A percentile compares a stretch with the other conserved stretches of the same genome.
Evolutionary conservation across 768 basidiomycete genomes (phyloP).

Genomic region (Cystobasidium ongulense): DNA sequence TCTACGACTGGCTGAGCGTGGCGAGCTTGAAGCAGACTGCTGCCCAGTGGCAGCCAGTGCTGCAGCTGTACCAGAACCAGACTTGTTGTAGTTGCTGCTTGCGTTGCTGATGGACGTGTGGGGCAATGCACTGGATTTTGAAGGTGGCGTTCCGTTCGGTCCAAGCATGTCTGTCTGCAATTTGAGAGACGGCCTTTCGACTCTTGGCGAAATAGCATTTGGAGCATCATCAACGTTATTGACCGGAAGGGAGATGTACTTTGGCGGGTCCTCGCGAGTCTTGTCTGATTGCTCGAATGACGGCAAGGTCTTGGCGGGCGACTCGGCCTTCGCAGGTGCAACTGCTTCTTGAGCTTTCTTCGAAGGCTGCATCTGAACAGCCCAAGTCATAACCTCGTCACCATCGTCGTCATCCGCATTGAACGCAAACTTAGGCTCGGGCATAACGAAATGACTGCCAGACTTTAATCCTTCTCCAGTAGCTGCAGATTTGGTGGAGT

Average conservation of each 20-base stretch:
- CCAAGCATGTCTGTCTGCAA: constrained; percentile 17
- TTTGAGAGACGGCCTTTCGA: constrained; percentile 19
- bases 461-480: not conserved
- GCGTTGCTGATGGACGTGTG: not conserved
- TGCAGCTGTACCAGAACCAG: not conserved
- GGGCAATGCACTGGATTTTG: not conserved
- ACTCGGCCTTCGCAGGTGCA: not conserved
- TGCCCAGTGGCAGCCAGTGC: not conserved
- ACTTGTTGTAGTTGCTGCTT: not conserved
- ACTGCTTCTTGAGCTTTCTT: constrained; percentile 4
- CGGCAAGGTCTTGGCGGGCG: not conserved
- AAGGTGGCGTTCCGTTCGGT: constrained; percentile 3
- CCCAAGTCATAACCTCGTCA: constrained; percentile 32
- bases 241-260: not conserved
- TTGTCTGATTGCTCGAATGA: not conserved
- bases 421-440: constrained; percentile 6
- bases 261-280: not conserved
- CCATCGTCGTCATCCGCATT: constrained; percentile 30
- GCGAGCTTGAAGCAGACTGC: not conserved
- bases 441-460: not conserved
- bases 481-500: not conserved
- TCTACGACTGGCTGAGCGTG: not conserved
- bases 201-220: not conserved
- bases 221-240: not conserved
- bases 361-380: constrained; percentile 26